Evolutionary conservation across 2,329 filamentous ascomycete species (phyloP), one percentile per base, ranked within the genome.

Genomic region (Aspergillus amoenus): DNA sequence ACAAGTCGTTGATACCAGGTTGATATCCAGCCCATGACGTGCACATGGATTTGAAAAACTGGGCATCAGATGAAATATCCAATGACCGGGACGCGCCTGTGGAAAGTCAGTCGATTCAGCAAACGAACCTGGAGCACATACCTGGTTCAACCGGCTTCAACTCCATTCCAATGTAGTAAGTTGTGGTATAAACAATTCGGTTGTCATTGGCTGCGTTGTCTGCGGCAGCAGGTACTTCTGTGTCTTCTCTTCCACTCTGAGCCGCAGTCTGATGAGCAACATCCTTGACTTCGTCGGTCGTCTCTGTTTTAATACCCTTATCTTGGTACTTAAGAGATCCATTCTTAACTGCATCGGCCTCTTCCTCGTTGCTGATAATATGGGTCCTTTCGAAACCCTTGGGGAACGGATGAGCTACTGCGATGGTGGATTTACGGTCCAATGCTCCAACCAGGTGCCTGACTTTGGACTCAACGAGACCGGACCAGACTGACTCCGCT

Each of bases 381-480:
- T 97, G 93, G 3, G 86, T 81, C 60, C 94, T 86, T 65, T 96
- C 90, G 70, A 95, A 96, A 3, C 90, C 91, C 73, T 97, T 96
- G 67, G 91, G 93, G 80, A 93, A 99, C 0, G 93, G 90, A 65
- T 94, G 91, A 1, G 94, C 93, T 22, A 96, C 79, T 37, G 87
- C 86, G 63, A 97, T 91, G 15, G 88, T 89, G 43, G 84, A 80
- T 65, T 94, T 91, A 55, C 87, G 83, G 70, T 97, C 94, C 41
- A 97, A 82, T 45, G 88, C 88, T 62, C 88, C 85, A 15, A 97
- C 91, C 15, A 99, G 82, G 65, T 93, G 82, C 64, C 94, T 87
- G 42, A 97, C 86, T 74, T 95, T 97, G 15, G 94, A 97, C 74
- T 97, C 91, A 4, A 99, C 91, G 52, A 93, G 86, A 40, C 94